Conservation (phyloP, 345 rosid species). For the Citrus sp. region DNA sequence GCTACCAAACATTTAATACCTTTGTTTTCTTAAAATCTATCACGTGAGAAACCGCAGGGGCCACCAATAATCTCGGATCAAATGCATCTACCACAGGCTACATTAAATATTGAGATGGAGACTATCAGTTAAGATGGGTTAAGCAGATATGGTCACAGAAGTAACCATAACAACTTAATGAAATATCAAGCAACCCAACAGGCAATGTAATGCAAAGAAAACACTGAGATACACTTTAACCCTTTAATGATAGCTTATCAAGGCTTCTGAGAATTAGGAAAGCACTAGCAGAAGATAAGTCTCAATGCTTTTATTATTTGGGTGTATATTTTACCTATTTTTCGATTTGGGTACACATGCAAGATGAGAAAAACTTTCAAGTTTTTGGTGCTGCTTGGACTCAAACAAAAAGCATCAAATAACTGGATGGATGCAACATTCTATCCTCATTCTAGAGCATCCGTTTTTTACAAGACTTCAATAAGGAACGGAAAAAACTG, state of each 20-base stretch:
- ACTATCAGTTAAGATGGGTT: slow-evolving; percentile 14
- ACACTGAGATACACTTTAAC: neutral
- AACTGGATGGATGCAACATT: neutral
- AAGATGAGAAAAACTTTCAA: neutral
- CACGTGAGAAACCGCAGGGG: slow-evolving; percentile 61
- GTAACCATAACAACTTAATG: neutral
- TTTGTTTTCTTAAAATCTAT: slow-evolving; percentile 72
- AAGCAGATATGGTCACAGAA: slow-evolving; percentile 6
- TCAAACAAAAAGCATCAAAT: neutral
- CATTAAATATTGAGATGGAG: slow-evolving; percentile 13
- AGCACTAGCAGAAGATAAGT: neutral
- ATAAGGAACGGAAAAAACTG: neutral
- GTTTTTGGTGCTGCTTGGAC: neutral
- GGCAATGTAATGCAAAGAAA: neutral
- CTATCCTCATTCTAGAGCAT: neutral
- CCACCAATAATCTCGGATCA: slow-evolving; percentile 95
- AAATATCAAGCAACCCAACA: neutral
- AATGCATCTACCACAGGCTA: slow-evolving; percentile 99
- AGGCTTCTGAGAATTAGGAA: neutral
- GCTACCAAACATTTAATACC: slow-evolving; percentile 34
- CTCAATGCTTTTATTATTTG: neutral
- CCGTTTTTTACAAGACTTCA: neutral
- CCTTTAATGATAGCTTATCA: neutral
- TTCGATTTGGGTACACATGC: neutral
- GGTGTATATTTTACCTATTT: neutral